Percentiles rank a stretch among this genome's conserved stretches.
phyloP scores from a whole-genome alignment of 257 asterid genomes.

The Phtheirospermum japonicum region DNA sequence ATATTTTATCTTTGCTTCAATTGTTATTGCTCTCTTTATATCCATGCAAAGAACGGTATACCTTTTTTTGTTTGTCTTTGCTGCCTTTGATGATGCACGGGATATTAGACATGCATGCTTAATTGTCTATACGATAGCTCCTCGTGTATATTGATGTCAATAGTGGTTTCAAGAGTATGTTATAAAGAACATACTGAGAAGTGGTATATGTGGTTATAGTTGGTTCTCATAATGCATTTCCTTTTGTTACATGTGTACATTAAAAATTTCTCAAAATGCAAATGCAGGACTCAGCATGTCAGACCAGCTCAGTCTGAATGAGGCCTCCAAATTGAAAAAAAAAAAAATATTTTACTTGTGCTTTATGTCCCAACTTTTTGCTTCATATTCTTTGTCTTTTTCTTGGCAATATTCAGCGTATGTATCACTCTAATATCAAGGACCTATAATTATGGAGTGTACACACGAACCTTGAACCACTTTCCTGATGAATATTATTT shows the following conservation, averaged over 20 bases:
- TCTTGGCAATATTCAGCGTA: neutral
- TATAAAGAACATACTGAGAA: neutral
- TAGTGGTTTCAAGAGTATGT: neutral
- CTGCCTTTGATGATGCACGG: neutral
- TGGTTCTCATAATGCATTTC: slow-evolving; percentile 10
- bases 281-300: slow-evolving; percentile 5
- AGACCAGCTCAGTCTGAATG: neutral
- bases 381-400: neutral
- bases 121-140: neutral
- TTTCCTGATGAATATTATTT: neutral
- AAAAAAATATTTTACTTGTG: neutral
- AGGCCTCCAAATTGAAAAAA: neutral
- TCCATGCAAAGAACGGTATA: neutral
- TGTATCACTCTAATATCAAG: neutral
- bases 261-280: neutral
- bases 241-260: slow-evolving; percentile 7
- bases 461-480: neutral
- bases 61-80: slow-evolving; percentile 3
- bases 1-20: neutral
- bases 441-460: neutral
- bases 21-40: slow-evolving; percentile 10
- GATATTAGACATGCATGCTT: neutral
- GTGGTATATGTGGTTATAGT: neutral
- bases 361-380: slow-evolving; percentile 19
- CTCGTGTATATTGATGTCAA: no score